Conservation (phyloP, 1,284 basidiomycete species). For the Ganoderma sinense region DNA sequence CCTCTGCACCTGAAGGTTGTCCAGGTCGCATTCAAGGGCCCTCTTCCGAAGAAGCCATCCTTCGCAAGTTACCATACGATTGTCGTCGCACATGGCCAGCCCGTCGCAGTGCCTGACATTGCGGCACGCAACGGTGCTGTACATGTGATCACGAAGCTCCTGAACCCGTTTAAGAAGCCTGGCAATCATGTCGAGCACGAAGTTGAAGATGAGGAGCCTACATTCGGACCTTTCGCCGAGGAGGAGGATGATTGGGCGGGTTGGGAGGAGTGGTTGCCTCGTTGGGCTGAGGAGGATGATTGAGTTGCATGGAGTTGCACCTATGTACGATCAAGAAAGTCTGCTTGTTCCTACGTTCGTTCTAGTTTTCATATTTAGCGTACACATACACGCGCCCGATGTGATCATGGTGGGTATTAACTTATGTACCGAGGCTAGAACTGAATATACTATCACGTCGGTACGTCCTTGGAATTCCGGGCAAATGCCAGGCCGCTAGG, state of each 20-base stretch:
- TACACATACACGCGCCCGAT: background rate
- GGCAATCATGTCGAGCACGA: conserved; percentile 12
- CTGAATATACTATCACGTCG: too few relatives aligned
- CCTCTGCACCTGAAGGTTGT: conserved; percentile 57
- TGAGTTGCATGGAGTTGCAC: conserved; percentile 10
- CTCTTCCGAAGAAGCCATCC: conserved; percentile 31
- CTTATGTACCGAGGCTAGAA: background rate
- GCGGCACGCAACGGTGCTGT: conserved; percentile 69
- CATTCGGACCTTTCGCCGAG: background rate
- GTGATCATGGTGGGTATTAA: background rate
- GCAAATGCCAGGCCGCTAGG: too few relatives aligned
- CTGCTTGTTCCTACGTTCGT: background rate
- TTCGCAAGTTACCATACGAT: conserved; percentile 48
- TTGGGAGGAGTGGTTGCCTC: conserved; percentile 65
- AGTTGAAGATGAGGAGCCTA: background rate
- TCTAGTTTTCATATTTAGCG: background rate
- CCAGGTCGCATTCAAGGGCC: conserved; percentile 53
- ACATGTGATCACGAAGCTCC: conserved; percentile 60
- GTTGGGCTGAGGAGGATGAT: conserved; percentile 43
- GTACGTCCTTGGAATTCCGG: too few relatives aligned
- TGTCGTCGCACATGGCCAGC: conserved; percentile 61
- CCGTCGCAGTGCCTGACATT: conserved; percentile 58
- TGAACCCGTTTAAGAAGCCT: conserved; percentile 47
- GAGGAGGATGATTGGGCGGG: conserved; percentile 55
- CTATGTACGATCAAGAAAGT: background rate